Evolutionary conservation across 164 flowering plant genomes (phyloP).

Genomic region (Vitis riparia): DNA sequence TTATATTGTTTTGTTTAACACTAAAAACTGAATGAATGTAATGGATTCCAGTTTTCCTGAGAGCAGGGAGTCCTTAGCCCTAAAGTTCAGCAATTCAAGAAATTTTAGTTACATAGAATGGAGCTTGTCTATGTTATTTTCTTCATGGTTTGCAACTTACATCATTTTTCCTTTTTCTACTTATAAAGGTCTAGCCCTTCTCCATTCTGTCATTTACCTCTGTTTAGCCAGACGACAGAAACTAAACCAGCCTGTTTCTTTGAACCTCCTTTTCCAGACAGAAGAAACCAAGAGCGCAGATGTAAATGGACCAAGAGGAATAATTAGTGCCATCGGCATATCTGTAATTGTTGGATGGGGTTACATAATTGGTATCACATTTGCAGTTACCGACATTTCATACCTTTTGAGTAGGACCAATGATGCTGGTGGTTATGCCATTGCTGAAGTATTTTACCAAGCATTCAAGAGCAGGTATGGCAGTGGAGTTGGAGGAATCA

Average conservation of each 20-base stretch:
- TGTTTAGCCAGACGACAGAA: background rate
- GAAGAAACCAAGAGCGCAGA: conserved; percentile 95
- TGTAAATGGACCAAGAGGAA: conserved; percentile 91
- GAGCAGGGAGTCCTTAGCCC: background rate
- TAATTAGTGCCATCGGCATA: conserved; percentile 83
- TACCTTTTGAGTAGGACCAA: conserved; percentile 61
- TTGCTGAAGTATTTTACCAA: conserved; percentile 80
- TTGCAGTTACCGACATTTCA: conserved; percentile 80
- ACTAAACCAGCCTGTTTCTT: conserved; percentile 1
- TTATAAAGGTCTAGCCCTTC: background rate
- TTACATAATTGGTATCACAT: conserved; percentile 78
- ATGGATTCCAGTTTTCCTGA: background rate
- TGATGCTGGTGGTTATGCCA: conserved; percentile 94
- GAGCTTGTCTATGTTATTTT: too few relatives aligned
- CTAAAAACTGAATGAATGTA: background rate
- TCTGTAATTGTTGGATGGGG: conserved; percentile 89
- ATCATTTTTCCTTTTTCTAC: background rate
- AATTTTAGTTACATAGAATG: too few relatives aligned
- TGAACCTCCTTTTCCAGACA: conserved; percentile 49
- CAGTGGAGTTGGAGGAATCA: conserved; percentile 81
- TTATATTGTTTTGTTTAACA: background rate
- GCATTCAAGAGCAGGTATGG: conserved; percentile 88
- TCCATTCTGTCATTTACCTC: background rate
- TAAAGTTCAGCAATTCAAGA: background rate
- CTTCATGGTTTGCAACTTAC: background rate